These are phyloP conservation scores for Boletus subparvulus DNA, from an alignment of 768 basidiomycete species.

Conservation along the genomic window DNA sequence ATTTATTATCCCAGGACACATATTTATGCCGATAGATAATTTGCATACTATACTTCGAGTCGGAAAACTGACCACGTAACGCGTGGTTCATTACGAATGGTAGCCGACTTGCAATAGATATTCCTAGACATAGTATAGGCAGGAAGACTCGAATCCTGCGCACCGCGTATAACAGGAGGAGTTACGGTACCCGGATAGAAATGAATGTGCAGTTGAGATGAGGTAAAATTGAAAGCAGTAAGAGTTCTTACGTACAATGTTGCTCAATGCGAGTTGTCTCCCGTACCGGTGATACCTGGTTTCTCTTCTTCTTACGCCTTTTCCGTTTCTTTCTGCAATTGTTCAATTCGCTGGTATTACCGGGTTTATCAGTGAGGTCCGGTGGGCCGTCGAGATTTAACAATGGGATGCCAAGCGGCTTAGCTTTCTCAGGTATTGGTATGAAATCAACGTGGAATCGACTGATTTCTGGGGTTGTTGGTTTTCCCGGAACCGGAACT, in stretches of 20 bases:
- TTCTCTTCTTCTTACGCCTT: slow-evolving; percentile 55
- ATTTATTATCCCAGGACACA: slow-evolving; percentile 14
- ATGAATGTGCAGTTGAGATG: background rate
- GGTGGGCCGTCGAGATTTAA: slow-evolving; percentile 58
- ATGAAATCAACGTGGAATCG: slow-evolving; percentile 3
- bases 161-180: background rate
- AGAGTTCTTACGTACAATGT: slow-evolving; percentile 15
- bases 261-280: slow-evolving; percentile 12
- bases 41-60: slow-evolving; percentile 1
- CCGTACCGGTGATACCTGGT: slow-evolving; percentile 28
- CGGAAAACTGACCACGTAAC: background rate
- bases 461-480: background rate
- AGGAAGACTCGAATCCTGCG: background rate
- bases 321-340: slow-evolving; percentile 54
- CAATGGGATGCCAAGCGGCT: slow-evolving; percentile 37
- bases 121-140: background rate
- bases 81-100: background rate
- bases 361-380: slow-evolving; percentile 18
- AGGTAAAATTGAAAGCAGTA: background rate
- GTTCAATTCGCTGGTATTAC: slow-evolving; percentile 12
- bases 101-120: background rate
- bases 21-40: slow-evolving; percentile 23
- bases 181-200: background rate
- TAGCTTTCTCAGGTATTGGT: slow-evolving; percentile 11
- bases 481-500: slow-evolving; percentile 17